Percentiles rank a stretch among this genome's conserved stretches.
Conservation (phyloP, 1,284 basidiomycete species). For the Erythrobasidium hasegawianum region DNA sequence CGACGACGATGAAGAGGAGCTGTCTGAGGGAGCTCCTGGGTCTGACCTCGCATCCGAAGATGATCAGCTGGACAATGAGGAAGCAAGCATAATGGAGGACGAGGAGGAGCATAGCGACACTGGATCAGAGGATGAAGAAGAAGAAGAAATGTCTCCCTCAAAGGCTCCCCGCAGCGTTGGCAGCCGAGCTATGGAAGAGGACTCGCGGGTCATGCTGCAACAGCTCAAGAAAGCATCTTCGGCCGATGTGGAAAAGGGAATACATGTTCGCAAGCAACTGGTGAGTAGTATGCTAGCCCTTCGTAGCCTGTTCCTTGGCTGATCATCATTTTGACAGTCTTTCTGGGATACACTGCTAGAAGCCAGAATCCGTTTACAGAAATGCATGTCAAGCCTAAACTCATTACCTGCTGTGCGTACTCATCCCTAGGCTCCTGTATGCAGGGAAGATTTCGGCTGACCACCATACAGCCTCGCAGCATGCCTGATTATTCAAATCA, state of each 20-base stretch:
- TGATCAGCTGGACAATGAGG: conserved; percentile 35
- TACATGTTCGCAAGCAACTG: conserved; percentile 73
- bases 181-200: conserved; percentile 41
- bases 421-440: too few species aligned
- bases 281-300: conserved; percentile 56
- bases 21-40: conserved; percentile 35
- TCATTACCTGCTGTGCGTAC: conserved; percentile 54
- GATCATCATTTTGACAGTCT: too few species aligned
- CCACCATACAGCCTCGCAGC: not conserved
- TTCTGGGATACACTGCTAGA: conserved; percentile 81
- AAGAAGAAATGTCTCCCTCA: conserved; percentile 48
- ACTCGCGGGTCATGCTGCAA: conserved; percentile 56
- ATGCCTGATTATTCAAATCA: not conserved
- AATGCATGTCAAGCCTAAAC: conserved; percentile 64
- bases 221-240: conserved; percentile 60
- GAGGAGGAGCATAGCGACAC: conserved; percentile 42
- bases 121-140: conserved; percentile 46
- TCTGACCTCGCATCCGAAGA: conserved; percentile 27
- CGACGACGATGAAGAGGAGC: conserved; percentile 40
- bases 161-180: conserved; percentile 43
- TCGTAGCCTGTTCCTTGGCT: too few species aligned
- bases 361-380: conserved; percentile 82
- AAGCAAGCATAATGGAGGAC: conserved; percentile 40
- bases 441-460: too few species aligned
- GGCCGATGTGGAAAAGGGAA: conserved; percentile 64